phyloP scores from a whole-genome alignment of 78 protist genomes.

The Dictyostelium brefeldianum region DNA sequence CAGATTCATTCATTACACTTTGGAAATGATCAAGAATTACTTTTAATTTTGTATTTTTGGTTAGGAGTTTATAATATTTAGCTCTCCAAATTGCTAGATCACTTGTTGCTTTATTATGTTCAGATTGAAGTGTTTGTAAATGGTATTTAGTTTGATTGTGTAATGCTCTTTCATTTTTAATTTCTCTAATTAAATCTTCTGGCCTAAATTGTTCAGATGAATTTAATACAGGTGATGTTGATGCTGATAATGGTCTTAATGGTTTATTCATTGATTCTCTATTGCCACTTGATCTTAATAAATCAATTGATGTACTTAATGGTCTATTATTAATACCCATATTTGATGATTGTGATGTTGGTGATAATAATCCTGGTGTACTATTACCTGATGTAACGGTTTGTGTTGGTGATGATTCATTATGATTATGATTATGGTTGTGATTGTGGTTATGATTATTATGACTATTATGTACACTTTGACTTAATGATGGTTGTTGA shows the following conservation, averaged over 20 bases:
- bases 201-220: not conserved
- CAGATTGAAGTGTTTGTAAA: slow-evolving; percentile 4
- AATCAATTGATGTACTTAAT: not conserved
- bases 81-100: slow-evolving; percentile 28
- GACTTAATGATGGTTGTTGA: not conserved
- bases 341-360: slow-evolving; percentile 27
- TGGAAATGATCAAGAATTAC: slow-evolving; percentile 36
- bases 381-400: not conserved
- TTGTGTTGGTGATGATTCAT: not conserved
- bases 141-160: slow-evolving; percentile 22
- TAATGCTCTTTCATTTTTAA: slow-evolving; percentile 5
- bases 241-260: not conserved
- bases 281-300: not conserved
- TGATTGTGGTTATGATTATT: not conserved
- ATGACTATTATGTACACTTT: not conserved
- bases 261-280: not conserved
- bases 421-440: not conserved
- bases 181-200: not conserved
- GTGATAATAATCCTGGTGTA: not conserved
- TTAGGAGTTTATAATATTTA: slow-evolving; percentile 3
- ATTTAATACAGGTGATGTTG: not conserved
- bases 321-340: not conserved
- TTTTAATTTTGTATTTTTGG: slow-evolving; percentile 2
- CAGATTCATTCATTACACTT: slow-evolving; percentile 16
- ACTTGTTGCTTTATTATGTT: not conserved